Conservation (phyloP, 2,329 filamentous ascomycete species). For the Aspergillus hortae region DNA sequence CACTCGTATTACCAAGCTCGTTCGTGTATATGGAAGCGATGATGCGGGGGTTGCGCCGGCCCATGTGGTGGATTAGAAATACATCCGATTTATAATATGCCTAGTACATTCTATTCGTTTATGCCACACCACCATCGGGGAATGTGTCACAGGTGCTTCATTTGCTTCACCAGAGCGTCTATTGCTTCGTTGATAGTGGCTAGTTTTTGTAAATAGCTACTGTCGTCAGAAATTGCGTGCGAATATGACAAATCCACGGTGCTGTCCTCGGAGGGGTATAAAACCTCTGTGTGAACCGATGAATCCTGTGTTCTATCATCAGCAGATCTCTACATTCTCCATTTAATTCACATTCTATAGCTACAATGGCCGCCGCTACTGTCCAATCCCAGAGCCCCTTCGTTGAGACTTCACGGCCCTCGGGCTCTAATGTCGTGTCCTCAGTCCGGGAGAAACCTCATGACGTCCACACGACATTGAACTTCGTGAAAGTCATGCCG, state of each 20-base stretch:
- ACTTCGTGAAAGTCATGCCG: constrained; percentile 45
- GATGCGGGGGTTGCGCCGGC: not conserved
- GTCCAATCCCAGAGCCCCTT: constrained; percentile 19
- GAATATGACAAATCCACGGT: constrained; percentile 28
- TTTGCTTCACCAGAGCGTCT: not conserved
- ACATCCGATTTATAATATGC: constrained; percentile 3
- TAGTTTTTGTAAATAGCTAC: no score
- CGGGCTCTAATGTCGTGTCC: constrained; percentile 5
- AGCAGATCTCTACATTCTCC: not conserved
- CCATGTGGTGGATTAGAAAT: not conserved
- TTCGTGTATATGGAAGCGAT: constrained; percentile 20
- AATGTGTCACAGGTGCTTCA: no score
- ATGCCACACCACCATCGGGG: not conserved
- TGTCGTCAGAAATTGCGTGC: constrained; percentile 26
- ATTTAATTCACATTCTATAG: not conserved
- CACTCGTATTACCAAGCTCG: constrained; percentile 61
- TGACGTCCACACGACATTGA: constrained; percentile 43
- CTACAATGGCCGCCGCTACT: constrained; percentile 28
- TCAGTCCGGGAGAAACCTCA: constrained; percentile 22
- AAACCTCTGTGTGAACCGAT: not conserved
- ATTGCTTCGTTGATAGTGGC: no score
- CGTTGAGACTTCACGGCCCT: constrained; percentile 9
- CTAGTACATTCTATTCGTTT: not conserved
- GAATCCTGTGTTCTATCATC: no score
- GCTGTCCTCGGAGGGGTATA: constrained; percentile 1